Base-by-base conservation (phyloP, 805 yeast species). In the Saturnispora galanensis region DNA sequence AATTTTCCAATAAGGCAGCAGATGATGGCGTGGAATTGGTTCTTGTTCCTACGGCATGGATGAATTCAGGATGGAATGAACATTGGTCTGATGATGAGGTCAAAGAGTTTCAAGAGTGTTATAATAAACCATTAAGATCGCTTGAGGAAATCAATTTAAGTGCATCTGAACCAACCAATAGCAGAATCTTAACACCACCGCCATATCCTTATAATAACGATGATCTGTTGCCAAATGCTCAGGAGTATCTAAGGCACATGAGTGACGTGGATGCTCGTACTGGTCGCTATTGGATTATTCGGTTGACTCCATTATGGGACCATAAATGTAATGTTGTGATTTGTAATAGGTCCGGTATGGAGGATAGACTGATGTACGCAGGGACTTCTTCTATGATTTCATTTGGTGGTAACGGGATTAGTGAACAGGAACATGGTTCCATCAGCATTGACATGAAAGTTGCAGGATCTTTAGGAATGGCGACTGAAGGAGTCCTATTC, bases 21-120 rank as follows among this genome's bases (percentile, higher is more conserved):
- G 53, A 61, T 0, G 69, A 77, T 37, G 55, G 66, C 10, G 74
- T 76, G 0, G 69, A 74, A 31, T 62, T 89, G 45, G 68, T 85
- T 1, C 56, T 89, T 11, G 76, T 83, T 48, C 95, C 96, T 2
- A 87, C 84, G 74, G 94, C 94, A 0, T 89, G 97, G 97, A 66
- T 86, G 50, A 56, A 64, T 38, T 73, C 87, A 1, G 60, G 60
- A 1, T 67, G 70, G 50, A 55, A 62, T 32, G 51, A 52, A 12
- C 54, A 57, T 10, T 59, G 56, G 50, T 38, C 42, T 4, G 35
- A 49, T 1, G 32, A 41, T 21, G 60, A 57, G 34, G 48, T 56
- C 31, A 39, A 49, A 28, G 34, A 43, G 15, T 52, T 46, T 30
- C 36, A 44, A 17, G 48, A 54, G 5, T 36, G 54, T 9, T 62